Base-by-base conservation (phyloP, 495 filamentous ascomycete genomes). In the Usnea hakonensis region DNA sequence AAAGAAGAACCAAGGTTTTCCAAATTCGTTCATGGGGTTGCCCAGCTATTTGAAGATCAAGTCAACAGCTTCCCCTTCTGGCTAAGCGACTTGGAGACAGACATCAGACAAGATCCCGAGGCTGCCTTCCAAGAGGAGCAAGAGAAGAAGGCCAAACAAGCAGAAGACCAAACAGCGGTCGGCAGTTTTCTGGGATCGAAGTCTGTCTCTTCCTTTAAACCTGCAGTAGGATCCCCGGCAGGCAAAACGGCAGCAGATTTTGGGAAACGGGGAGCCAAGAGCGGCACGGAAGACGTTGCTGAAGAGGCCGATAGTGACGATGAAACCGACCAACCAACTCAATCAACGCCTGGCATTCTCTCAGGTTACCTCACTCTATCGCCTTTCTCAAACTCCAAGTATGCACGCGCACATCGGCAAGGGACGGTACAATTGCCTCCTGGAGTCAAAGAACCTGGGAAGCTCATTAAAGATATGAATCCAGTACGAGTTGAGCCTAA, bases 41-140 rank as follows among this genome's bases (percentile, higher is more conserved):
- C 92, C 16, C 83, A 85, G 41, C 78, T 97, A 10, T 97, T 96
- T 68, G 95, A 97, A 63, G 95, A 97, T 71, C 79, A 95, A 70
- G 93, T 98, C 72, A 97, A 97, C 75, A 90, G 81, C 61, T 85
- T 98, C 61, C 94, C 94, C 6, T 96, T 97, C 79, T 98, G 94
- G 94, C 83, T 97, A 5, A 82, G 86, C 62, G 89, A 92, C 58
- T 76, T 97, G 13, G 93, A 96, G 65, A 90, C 83, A 38, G 94
- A 98, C 68, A 97, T 98, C 67, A 84, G 91, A 57, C 89, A 87
- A 66, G 94, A 98, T 71, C 94, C 94, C 3, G 86, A 94, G 70
- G 81, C 83, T 37, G 94, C 95, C 2, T 97, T 95, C 72, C 87
- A 94, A 58, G 89, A 90, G 68, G 91, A 95, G 68, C 93, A 96